phyloP scores from a whole-genome alignment of 345 rosid genomes.

The Abelmoschus esculentus region DNA sequence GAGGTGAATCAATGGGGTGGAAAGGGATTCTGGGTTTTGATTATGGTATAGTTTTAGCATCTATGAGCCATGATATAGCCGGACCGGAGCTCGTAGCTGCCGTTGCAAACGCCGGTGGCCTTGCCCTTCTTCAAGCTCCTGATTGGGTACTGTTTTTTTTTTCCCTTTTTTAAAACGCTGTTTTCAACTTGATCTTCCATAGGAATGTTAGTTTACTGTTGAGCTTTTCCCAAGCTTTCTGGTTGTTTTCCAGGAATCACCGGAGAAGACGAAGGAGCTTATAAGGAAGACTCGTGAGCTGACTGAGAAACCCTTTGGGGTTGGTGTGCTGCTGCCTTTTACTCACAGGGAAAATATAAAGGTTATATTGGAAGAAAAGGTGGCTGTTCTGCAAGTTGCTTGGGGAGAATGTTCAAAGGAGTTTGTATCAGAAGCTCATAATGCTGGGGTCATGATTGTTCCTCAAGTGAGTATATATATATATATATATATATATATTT shows the following conservation, averaged over 20 bases:
- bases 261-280: slow-evolving; percentile 48
- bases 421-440: slow-evolving; percentile 54
- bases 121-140: slow-evolving; percentile 77
- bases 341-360: slow-evolving; percentile 60
- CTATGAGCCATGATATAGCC: slow-evolving; percentile 80
- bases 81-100: slow-evolving; percentile 91
- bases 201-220: background rate
- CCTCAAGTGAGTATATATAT: slow-evolving; percentile 49
- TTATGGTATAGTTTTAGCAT: slow-evolving; percentile 68
- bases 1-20: slow-evolving; percentile 39
- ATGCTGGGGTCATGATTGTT: slow-evolving; percentile 57
- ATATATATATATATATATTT: too few species aligned
- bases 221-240: too few species aligned
- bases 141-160: slow-evolving; percentile 48
- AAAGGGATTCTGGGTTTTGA: slow-evolving; percentile 78
- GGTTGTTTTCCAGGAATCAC: slow-evolving; percentile 49
- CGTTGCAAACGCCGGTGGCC: slow-evolving; percentile 83
- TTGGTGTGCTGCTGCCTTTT: slow-evolving; percentile 68
- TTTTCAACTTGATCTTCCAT: background rate
- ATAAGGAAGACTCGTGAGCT: slow-evolving; percentile 59
- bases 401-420: slow-evolving; percentile 76
- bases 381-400: slow-evolving; percentile 60
- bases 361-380: slow-evolving; percentile 64
- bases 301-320: slow-evolving; percentile 70
- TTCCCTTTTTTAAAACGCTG: too few species aligned